Percentiles rank a stretch among this genome's conserved stretches.
Evolutionary conservation across 2,329 filamentous ascomycete genomes (phyloP).

Genomic region (Aspergillus latus): DNA sequence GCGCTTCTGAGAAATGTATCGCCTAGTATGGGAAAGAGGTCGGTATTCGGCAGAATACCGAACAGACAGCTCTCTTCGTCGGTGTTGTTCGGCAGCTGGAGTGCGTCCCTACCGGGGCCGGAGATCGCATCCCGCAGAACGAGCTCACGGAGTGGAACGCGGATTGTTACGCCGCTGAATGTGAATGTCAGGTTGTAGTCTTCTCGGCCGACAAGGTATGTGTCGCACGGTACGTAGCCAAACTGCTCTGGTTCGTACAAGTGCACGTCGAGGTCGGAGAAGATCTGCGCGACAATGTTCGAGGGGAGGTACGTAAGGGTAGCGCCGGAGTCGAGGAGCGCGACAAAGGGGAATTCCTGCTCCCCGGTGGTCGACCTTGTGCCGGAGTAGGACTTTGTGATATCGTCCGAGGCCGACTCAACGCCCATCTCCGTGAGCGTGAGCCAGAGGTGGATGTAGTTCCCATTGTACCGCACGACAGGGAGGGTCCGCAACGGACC

Average conservation of each 20-base stretch:
- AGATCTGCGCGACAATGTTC: constrained; percentile 50
- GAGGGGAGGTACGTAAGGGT: constrained; percentile 67
- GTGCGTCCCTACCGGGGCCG: not conserved
- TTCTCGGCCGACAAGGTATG: constrained; percentile 45
- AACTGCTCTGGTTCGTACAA: constrained; percentile 46
- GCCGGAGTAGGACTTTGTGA: constrained; percentile 17
- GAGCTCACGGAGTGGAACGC: constrained; percentile 57
- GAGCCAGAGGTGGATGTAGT: constrained; percentile 63
- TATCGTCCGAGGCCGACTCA: constrained; percentile 30
- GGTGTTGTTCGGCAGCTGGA: constrained; percentile 24
- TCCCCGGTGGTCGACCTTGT: not conserved
- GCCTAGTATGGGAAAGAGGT: constrained; percentile 62
- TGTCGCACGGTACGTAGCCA: constrained; percentile 55
- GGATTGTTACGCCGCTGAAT: constrained; percentile 55
- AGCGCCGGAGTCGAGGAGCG: constrained; percentile 70
- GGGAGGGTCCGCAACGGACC: constrained; percentile 65
- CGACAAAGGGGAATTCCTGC: constrained; percentile 50
- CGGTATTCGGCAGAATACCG: constrained; percentile 61
- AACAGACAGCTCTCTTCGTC: constrained; percentile 60
- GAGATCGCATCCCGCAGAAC: constrained; percentile 56
- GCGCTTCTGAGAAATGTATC: constrained; percentile 74
- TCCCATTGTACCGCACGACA: constrained; percentile 52
- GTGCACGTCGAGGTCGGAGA: constrained; percentile 56
- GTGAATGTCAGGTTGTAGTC: constrained; percentile 53
- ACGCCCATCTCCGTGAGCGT: constrained; percentile 59